Percentiles rank a stretch among this genome's conserved stretches.
Evolutionary conservation across 2,329 filamentous ascomycete species (phyloP).

Genomic region (Didymella arachidicola): DNA sequence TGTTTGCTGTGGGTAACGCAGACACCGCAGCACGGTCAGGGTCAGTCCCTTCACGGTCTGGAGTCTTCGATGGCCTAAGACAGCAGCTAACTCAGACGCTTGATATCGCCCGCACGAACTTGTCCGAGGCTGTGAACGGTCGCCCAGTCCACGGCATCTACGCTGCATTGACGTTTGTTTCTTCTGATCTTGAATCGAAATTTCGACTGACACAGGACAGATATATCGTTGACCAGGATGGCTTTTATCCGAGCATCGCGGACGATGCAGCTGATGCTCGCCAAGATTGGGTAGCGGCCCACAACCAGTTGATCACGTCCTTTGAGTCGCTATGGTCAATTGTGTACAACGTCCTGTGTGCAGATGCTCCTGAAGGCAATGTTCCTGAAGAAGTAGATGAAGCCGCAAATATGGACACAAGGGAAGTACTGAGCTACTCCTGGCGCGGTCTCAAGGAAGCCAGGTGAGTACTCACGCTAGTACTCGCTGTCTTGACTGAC

Average conservation of each 20-base stretch:
- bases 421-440: conserved; percentile 91
- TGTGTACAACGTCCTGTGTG: conserved; percentile 81
- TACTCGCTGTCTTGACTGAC: conserved; percentile 3
- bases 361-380: conserved; percentile 93
- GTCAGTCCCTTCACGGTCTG: conserved; percentile 44
- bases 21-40: conserved; percentile 18
- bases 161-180: conserved; percentile 45
- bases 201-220: conserved; percentile 35
- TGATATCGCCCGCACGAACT: conserved; percentile 66
- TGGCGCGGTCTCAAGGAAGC: conserved; percentile 96
- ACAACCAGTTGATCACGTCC: conserved; percentile 64
- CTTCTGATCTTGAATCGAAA: background rate
- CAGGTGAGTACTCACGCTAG: conserved; percentile 63
- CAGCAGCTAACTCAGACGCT: conserved; percentile 71
- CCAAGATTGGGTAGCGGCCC: conserved; percentile 53
- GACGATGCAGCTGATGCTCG: conserved; percentile 19
- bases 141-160: conserved; percentile 58
- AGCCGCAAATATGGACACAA: conserved; percentile 76
- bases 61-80: conserved; percentile 66
- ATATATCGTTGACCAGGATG: conserved; percentile 58
- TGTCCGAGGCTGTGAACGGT: conserved; percentile 66
- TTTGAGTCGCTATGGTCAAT: conserved; percentile 78
- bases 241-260: conserved; percentile 39
- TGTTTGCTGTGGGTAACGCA: conserved; percentile 64
- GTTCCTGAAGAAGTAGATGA: conserved; percentile 78